A percentile compares a stretch with the other conserved stretches of the same genome.
These are phyloP conservation scores for Euclidium syriacum DNA, from an alignment of 345 rosid genomes.

Conservation along the genomic window DNA sequence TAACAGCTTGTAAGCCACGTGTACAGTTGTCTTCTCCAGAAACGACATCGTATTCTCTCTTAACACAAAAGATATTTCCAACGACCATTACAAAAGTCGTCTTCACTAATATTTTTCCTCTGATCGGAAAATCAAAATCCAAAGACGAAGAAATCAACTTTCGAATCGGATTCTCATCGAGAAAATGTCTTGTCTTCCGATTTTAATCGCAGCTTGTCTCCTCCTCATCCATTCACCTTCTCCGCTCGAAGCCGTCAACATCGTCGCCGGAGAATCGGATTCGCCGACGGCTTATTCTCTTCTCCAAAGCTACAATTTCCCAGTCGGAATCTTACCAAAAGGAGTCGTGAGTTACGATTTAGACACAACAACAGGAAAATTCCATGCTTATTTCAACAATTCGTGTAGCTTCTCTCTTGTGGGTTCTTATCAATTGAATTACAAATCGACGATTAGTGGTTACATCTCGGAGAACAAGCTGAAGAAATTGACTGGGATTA, in stretches of 20 bases:
- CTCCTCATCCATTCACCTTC: constrained; percentile 19
- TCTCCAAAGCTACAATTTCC: constrained; percentile 65
- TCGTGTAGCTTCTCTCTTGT: constrained; percentile 81
- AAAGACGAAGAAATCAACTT: background rate
- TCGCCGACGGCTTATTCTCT: constrained; percentile 57
- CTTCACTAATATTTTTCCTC: too few species aligned
- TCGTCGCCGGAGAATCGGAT: constrained; percentile 19
- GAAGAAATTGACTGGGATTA: constrained; percentile 58
- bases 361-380: constrained; percentile 54
- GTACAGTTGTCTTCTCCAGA: background rate
- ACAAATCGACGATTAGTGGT: constrained; percentile 76
- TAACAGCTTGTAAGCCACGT: constrained; percentile 11
- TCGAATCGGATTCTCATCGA: background rate
- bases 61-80: background rate
- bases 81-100: background rate
- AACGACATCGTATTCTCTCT: background rate
- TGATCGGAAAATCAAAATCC: background rate
- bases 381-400: constrained; percentile 51
- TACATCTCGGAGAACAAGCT: constrained; percentile 56
- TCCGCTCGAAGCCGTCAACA: constrained; percentile 30
- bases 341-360: constrained; percentile 61
- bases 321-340: constrained; percentile 74
- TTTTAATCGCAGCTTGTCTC: constrained; percentile 16
- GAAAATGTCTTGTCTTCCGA: constrained; percentile 10
- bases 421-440: constrained; percentile 80